Evolutionary conservation across 2,329 filamentous ascomycete species (phyloP).

Genomic region (Graphiopsis chlorocephala): DNA sequence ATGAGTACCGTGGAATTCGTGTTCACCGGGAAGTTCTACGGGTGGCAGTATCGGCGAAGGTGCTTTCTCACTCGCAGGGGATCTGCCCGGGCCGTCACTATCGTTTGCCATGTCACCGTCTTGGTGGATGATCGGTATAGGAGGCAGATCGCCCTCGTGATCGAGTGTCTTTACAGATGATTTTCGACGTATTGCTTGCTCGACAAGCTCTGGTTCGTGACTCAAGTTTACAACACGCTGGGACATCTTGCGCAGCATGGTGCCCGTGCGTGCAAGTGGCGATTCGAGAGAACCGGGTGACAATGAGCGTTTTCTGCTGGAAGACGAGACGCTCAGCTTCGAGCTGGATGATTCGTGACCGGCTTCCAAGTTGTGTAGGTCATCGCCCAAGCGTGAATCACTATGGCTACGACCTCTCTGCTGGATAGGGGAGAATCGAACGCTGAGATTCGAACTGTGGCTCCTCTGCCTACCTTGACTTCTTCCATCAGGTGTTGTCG

Average conservation of each 20-base stretch:
- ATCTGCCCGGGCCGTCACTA: conserved; percentile 25
- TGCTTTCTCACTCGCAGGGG: conserved; percentile 32
- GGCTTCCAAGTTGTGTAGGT: conserved; percentile 59
- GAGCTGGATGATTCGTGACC: conserved; percentile 52
- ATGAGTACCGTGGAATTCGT: neutral
- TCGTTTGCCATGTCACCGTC: conserved; percentile 21
- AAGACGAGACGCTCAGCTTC: conserved; percentile 56
- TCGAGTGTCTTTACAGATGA: conserved; percentile 45
- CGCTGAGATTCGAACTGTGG: conserved; percentile 48
- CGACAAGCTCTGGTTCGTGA: conserved; percentile 77
- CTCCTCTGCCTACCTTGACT: conserved; percentile 46
- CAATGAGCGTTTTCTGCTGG: conserved; percentile 47
- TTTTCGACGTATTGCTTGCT: conserved; percentile 65
- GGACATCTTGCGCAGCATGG: conserved; percentile 70
- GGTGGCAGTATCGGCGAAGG: conserved; percentile 30
- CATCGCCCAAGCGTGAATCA: conserved; percentile 57
- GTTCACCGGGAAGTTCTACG: conserved; percentile 5
- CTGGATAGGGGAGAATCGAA: conserved; percentile 48
- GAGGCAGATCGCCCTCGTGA: neutral
- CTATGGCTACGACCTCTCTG: conserved; percentile 32
- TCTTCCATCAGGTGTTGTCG: conserved; percentile 40
- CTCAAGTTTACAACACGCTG: conserved; percentile 97
- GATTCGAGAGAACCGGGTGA: conserved; percentile 43
- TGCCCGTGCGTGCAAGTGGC: conserved; percentile 49
- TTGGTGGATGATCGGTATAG: conserved; percentile 41